These are phyloP conservation scores for Saccharomycopsis crataegensis DNA, from an alignment of 1,139 yeast species.

Conservation along the genomic window DNA sequence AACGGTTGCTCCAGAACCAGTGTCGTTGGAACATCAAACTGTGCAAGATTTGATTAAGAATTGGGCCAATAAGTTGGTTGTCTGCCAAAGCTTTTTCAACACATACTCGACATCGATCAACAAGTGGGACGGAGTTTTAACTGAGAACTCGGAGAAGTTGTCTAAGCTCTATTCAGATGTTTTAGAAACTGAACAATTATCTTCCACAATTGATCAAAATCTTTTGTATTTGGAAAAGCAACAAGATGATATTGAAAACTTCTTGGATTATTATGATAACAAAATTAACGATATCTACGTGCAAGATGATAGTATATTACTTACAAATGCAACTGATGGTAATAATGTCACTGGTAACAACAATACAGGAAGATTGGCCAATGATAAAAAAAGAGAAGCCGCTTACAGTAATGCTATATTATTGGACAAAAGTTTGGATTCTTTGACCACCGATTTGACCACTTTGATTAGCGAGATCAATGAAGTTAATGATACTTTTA, in stretches of 20 bases:
- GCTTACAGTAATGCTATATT: constrained; percentile 86
- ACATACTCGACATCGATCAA: constrained; percentile 70
- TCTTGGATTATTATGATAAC: constrained; percentile 77
- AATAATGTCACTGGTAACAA: constrained; percentile 18
- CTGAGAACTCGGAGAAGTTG: constrained; percentile 80
- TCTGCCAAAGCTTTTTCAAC: constrained; percentile 67
- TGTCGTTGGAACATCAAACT: constrained; percentile 82
- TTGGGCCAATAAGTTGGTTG: constrained; percentile 84
- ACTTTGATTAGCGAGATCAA: constrained; percentile 81
- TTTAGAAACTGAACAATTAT: constrained; percentile 76
- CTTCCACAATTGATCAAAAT: constrained; percentile 79
- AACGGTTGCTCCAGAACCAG: constrained; percentile 56
- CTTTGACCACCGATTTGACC: constrained; percentile 66
- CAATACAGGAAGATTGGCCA: constrained; percentile 15
- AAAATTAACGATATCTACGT: constrained; percentile 42
- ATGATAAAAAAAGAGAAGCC: constrained; percentile 84
- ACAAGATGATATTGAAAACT: constrained; percentile 80
- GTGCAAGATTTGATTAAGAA: constrained; percentile 86
- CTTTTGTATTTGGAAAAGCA: constrained; percentile 81
- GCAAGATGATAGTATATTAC: constrained; percentile 43
- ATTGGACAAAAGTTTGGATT: constrained; percentile 73
- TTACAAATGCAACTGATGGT: constrained; percentile 30
- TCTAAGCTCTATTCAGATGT: constrained; percentile 73
- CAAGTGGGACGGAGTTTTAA: constrained; percentile 79
- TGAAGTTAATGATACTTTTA: constrained; percentile 75